phyloP scores from a whole-genome alignment of 352 stramenopile species.

The Pythium sp. region DNA sequence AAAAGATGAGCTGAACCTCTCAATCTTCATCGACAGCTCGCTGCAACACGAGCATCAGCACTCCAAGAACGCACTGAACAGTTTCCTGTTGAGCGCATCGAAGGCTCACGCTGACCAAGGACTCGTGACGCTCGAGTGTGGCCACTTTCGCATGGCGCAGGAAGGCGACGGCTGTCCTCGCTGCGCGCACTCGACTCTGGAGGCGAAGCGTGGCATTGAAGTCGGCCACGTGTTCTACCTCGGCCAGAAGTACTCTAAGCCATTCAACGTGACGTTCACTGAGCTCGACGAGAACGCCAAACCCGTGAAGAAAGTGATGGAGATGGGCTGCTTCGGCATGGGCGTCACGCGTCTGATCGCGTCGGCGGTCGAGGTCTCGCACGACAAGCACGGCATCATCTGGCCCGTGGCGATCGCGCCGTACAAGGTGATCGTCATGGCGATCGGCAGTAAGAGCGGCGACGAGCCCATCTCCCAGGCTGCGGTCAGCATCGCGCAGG shows the following conservation, averaged over 20 bases:
- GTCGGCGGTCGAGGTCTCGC: slow-evolving; percentile 73
- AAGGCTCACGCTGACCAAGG: neutral
- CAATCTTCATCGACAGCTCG: slow-evolving; percentile 73
- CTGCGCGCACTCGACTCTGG: slow-evolving; percentile 48
- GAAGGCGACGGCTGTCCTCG: slow-evolving; percentile 63
- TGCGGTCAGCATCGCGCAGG: slow-evolving; percentile 44
- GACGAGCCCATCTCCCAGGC: slow-evolving; percentile 47
- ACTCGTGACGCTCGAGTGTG: slow-evolving; percentile 24
- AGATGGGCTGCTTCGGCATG: slow-evolving; percentile 90
- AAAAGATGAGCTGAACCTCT: slow-evolving; percentile 18
- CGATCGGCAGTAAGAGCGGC: slow-evolving; percentile 55
- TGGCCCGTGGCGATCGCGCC: slow-evolving; percentile 82
- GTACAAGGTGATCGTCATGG: slow-evolving; percentile 79
- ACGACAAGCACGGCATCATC: slow-evolving; percentile 75
- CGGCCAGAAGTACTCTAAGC: slow-evolving; percentile 87
- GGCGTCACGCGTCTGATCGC: slow-evolving; percentile 81
- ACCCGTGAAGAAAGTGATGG: slow-evolving; percentile 48
- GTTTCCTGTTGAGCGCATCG: neutral
- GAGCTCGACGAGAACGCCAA: slow-evolving; percentile 31
- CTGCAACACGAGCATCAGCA: slow-evolving; percentile 15
- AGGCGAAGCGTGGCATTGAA: slow-evolving; percentile 83
- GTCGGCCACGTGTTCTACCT: slow-evolving; percentile 89
- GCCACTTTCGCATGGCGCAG: slow-evolving; percentile 63
- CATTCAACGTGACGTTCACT: slow-evolving; percentile 63
- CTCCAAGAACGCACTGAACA: neutral